phyloP scores from a whole-genome alignment of 1,284 basidiomycete genomes.

The Lentinula novae-zelandiae region DNA sequence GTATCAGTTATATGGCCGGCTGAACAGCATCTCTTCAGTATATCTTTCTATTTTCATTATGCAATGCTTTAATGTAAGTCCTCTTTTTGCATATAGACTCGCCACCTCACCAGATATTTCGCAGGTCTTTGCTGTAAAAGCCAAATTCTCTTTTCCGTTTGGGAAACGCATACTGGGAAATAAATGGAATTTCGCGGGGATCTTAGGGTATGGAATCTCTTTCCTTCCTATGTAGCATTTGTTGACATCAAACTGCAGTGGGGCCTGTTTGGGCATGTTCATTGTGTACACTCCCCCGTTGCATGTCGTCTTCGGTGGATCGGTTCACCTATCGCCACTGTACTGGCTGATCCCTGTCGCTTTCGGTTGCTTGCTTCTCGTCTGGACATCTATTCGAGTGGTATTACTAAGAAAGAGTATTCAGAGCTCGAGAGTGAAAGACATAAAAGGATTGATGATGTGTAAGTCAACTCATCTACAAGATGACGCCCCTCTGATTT shows the following conservation, averaged over 20 bases:
- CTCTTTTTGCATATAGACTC: not conserved
- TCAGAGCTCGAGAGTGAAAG: slow-evolving; percentile 53
- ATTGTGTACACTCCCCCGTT: slow-evolving; percentile 67
- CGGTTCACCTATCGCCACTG: slow-evolving; percentile 51
- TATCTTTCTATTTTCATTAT: slow-evolving; percentile 65
- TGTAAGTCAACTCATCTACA: slow-evolving; percentile 37
- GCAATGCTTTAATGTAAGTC: slow-evolving; percentile 62
- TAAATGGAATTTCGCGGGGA: slow-evolving; percentile 64
- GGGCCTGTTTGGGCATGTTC: slow-evolving; percentile 62
- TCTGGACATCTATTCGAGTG: slow-evolving; percentile 57
- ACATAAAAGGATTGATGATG: slow-evolving; percentile 67
- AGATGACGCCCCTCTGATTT: slow-evolving; percentile 11
- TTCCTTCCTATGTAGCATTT: no score
- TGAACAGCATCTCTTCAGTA: slow-evolving; percentile 26
- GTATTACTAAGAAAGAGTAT: slow-evolving; percentile 52
- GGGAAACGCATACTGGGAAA: slow-evolving; percentile 53
- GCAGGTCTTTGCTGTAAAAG: slow-evolving; percentile 67
- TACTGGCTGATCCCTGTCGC: slow-evolving; percentile 67
- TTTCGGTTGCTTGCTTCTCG: slow-evolving; percentile 57
- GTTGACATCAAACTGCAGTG: slow-evolving; percentile 18
- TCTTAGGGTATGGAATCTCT: slow-evolving; percentile 31
- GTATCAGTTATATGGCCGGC: no score
- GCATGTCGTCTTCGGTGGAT: slow-evolving; percentile 64
- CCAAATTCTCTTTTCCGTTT: slow-evolving; percentile 59
- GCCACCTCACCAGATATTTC: not conserved